Evolutionary conservation across 2,329 filamentous ascomycete species (phyloP), one percentile per base, ranked within the genome.

Genomic region (Fusarium tupiense): DNA sequence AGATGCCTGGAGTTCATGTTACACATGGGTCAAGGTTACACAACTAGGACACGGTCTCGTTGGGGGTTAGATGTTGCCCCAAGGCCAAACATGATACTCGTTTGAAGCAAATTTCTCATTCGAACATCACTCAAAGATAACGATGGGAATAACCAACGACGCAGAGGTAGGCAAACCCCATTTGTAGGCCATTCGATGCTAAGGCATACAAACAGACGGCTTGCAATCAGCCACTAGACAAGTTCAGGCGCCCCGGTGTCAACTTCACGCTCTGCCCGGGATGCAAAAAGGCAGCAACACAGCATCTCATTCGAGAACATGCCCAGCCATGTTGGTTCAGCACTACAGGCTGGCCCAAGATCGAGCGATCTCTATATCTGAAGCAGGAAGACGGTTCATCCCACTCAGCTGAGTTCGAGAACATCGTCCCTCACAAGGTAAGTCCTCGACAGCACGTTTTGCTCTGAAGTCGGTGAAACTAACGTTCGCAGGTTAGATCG

Each of bases 1-100:
- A 35, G 14, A 35, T 35, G 33, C 33, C 6, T 19, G 10, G 19
- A 44, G 17, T 44, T 44, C 7, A n/a, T 14, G 43, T 44, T 8
- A 44, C 43, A 24, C 43, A 24, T 44, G 12, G 11, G n/a, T 24
- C n/a, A 5, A 8, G n/a, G n/a, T 44, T 24, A 44, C n/a, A 44
- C 16, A 19, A 24, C 43, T 24, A 44, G 43, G 16, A 0, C n/a
- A 44, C 0, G 12, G 7, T 6, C 2, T 12, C n/a, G 7, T 24
- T 24, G 24, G 43, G 6, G 16, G 16, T 11, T 8, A 3, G 43
- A 5, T 3, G 10, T 19, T 11, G 16, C 6, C 43, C 16, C 5
- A 24, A 24, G 3, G 16, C n/a, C 6, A 13, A 24, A 19, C 43
- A 8, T 44, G 0, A 44, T 44, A 24, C 43, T 13, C 16, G 16